phyloP scores from a whole-genome alignment of 768 basidiomycete genomes.

The Hygrocybe punicea region DNA sequence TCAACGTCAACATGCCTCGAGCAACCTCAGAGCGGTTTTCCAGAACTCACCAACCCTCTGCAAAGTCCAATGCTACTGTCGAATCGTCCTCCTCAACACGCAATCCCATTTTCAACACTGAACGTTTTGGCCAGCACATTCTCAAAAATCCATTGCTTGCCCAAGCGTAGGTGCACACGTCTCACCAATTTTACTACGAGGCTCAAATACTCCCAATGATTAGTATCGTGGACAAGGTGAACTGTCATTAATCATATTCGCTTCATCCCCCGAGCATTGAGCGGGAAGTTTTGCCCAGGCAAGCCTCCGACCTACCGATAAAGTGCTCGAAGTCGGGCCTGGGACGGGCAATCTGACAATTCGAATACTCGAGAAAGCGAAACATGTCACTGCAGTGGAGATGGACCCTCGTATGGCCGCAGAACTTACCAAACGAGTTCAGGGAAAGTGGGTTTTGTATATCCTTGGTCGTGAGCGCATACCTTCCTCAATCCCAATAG shows the following conservation, averaged over 20 bases:
- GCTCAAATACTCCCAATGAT: neutral
- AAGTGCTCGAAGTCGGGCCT: slow-evolving; percentile 95
- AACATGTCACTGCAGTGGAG: slow-evolving; percentile 91
- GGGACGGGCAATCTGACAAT: slow-evolving; percentile 97
- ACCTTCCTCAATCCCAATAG: slow-evolving; percentile 38
- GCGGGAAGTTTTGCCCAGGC: slow-evolving; percentile 54
- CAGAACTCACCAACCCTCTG: slow-evolving; percentile 58
- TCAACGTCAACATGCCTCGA: slow-evolving; percentile 85
- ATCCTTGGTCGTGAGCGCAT: slow-evolving; percentile 1
- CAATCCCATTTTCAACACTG: slow-evolving; percentile 94
- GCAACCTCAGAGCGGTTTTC: slow-evolving; percentile 75
- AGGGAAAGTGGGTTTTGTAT: slow-evolving; percentile 70
- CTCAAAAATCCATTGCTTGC: slow-evolving; percentile 90
- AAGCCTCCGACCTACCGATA: slow-evolving; percentile 88
- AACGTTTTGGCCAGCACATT: slow-evolving; percentile 96
- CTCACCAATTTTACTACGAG: neutral
- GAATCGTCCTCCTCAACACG: slow-evolving; percentile 48
- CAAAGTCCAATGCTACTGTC: slow-evolving; percentile 47
- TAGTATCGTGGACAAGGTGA: slow-evolving; percentile 12
- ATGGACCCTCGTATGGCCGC: slow-evolving; percentile 99
- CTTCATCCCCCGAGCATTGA: slow-evolving; percentile 52
- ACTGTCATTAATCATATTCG: neutral
- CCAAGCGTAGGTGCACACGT: slow-evolving; percentile 60
- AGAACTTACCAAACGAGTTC: slow-evolving; percentile 92
- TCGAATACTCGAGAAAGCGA: slow-evolving; percentile 87